phyloP scores from a whole-genome alignment of 2,329 filamentous ascomycete genomes.

The Verticillium dahliae region DNA sequence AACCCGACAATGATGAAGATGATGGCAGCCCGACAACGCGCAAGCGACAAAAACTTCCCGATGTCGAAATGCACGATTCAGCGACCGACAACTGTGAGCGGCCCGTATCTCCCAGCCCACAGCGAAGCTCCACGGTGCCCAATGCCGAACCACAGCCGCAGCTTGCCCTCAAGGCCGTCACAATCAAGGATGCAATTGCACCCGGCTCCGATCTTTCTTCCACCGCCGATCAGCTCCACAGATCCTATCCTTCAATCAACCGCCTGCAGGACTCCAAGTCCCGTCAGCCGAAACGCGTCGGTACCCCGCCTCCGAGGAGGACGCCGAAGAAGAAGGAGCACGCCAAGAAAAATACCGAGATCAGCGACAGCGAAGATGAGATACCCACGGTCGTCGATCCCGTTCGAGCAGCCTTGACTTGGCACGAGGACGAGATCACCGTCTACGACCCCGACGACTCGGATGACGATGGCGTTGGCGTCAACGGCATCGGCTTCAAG shows the following conservation, averaged over 20 bases:
- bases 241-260: slow-evolving; percentile 30
- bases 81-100: slow-evolving; percentile 1
- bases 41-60: slow-evolving; percentile 31
- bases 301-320: slow-evolving; percentile 27
- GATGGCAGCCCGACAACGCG: slow-evolving; percentile 19
- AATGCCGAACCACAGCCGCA: not conserved
- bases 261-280: slow-evolving; percentile 31
- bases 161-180: slow-evolving; percentile 12
- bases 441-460: slow-evolving; percentile 58
- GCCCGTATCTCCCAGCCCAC: slow-evolving; percentile 2
- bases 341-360: slow-evolving; percentile 10
- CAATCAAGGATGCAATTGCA: slow-evolving; percentile 15
- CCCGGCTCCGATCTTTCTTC: slow-evolving; percentile 11
- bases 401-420: slow-evolving; percentile 53
- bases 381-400: slow-evolving; percentile 37
- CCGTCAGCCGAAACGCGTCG: slow-evolving; percentile 22
- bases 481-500: slow-evolving; percentile 62
- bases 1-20: slow-evolving; percentile 19
- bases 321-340: slow-evolving; percentile 2
- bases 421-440: slow-evolving; percentile 64
- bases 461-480: slow-evolving; percentile 60
- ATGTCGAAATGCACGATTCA: slow-evolving; percentile 23
- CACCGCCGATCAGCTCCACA: slow-evolving; percentile 16
- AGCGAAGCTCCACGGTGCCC: not conserved
- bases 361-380: slow-evolving; percentile 23